Conservation (phyloP, 495 filamentous ascomycete species). For the Coniosporium apollinis region DNA sequence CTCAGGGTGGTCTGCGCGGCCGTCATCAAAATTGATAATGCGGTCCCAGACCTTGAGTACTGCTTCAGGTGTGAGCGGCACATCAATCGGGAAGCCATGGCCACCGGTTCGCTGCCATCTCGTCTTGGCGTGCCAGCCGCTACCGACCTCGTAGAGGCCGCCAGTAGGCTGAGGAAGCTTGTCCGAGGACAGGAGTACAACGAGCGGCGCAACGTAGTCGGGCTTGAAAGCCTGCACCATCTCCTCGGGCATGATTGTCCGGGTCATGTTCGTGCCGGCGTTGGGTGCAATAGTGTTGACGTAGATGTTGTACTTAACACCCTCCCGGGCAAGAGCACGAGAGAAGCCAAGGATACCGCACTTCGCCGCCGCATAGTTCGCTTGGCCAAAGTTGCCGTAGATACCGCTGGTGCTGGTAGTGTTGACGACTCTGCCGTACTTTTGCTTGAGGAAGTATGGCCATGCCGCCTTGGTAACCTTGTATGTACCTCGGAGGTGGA, state of each 20-base stretch:
- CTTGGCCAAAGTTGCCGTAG: slow-evolving; percentile 98
- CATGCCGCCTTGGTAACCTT: slow-evolving; percentile 96
- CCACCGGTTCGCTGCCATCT: slow-evolving; percentile 91
- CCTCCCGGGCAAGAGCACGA: slow-evolving; percentile 81
- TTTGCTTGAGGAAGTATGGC: slow-evolving; percentile 97
- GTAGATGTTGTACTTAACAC: slow-evolving; percentile 93
- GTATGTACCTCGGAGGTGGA: slow-evolving; percentile 90
- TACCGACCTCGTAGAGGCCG: slow-evolving; percentile 88
- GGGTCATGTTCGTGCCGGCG: slow-evolving; percentile 90
- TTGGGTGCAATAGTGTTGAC: slow-evolving; percentile 98
- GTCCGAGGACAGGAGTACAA: slow-evolving; percentile 78
- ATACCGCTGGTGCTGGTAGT: slow-evolving; percentile 94
- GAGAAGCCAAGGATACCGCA: slow-evolving; percentile 90
- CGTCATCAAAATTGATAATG: slow-evolving; percentile 79
- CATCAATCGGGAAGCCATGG: slow-evolving; percentile 82
- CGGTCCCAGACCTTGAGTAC: slow-evolving; percentile 60
- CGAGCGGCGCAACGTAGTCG: slow-evolving; percentile 89
- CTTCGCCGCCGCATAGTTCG: slow-evolving; percentile 95
- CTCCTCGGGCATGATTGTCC: slow-evolving; percentile 89
- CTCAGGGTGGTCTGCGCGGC: slow-evolving; percentile 77
- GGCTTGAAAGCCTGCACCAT: slow-evolving; percentile 99
- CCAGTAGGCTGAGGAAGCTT: slow-evolving; percentile 75
- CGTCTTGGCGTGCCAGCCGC: slow-evolving; percentile 81
- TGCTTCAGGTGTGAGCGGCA: slow-evolving; percentile 71
- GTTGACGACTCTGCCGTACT: slow-evolving; percentile 93